These are phyloP conservation scores for Trichosporon coremiiforme DNA, from an alignment of 1,284 basidiomycete species.

Conservation along the genomic window DNA sequence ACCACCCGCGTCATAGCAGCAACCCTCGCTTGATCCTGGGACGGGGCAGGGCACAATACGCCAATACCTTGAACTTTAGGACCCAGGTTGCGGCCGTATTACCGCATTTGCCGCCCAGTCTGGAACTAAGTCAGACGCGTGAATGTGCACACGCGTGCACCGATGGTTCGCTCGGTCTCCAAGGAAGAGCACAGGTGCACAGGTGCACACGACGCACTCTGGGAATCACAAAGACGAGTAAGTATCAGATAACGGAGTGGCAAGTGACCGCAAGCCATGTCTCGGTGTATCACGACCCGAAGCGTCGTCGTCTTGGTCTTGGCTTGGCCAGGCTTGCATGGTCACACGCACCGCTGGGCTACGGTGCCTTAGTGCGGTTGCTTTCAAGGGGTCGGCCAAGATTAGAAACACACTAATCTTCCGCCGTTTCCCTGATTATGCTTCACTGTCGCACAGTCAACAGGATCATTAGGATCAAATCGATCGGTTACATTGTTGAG, in stretches of 20 bases:
- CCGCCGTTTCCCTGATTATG: neutral
- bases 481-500: too few relatives aligned
- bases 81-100: neutral
- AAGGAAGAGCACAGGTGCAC: neutral
- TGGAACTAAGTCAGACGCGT: neutral
- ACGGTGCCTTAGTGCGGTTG: neutral
- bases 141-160: neutral
- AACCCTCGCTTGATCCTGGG: neutral
- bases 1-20: neutral
- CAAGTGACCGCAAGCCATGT: neutral
- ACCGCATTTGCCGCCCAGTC: neutral
- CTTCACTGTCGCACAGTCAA: neutral
- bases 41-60: slow-evolving; percentile 3
- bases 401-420: neutral
- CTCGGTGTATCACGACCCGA: neutral
- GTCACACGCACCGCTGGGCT: neutral
- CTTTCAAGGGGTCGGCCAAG: neutral
- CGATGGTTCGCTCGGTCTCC: neutral
- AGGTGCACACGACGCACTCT: neutral
- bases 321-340: too few relatives aligned
- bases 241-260: neutral
- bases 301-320: neutral
- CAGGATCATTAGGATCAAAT: too few relatives aligned
- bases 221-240: neutral
- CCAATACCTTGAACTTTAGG: neutral